Base-by-base conservation (phyloP, 2,329 filamentous ascomycete genomes). In the Escovopsis sp. region DNA sequence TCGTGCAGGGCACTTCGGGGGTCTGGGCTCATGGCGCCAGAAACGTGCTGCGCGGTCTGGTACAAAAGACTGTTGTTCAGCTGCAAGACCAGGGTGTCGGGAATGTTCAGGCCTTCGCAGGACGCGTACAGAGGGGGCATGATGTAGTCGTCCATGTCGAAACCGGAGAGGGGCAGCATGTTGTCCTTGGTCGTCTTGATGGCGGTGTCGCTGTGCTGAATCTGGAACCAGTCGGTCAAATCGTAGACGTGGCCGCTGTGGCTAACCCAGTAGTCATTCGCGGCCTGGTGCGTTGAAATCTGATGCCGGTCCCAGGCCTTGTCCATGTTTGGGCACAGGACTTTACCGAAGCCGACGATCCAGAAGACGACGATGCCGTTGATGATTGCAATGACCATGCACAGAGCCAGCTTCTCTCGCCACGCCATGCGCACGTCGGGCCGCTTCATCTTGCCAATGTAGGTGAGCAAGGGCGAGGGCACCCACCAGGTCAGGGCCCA, bases 361-460 rank as follows among this genome's bases (percentile, higher is more conserved):
- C 86, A 94, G 65, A 98, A 98, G 45, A 95, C 70, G 47, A 98
- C 75, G 26, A 75, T 56, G 34, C 59, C 86, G 62, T 98, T 98
- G 51, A 94, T 63, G 11, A 98, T 53, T 28, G 84, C 58, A 51
- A 98, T 96, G 41, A 94, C 54, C 45, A 84, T 68, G 38, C 88
- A 78, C 10, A 98, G 68, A 0, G 91, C 82, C 10, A 98, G 41
- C 63, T 98, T 98, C 57, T 98, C 91, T 61, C 91, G 77, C 91
- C 91, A 98, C 0, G 91, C 91, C 77, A 95, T 84, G 26, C 91
- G 84, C 8, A 98, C 86, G 63, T 98, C 91, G 2, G 88, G 91
- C 43, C 91, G 80, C 65, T 94, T 93, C 91, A 98, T 98, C 19
- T 89, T 84, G 30, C 91, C 91, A 45, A 96, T 56, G 46, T 72